These are phyloP conservation scores for Sporothrix variecibatus DNA, from an alignment of 2,329 filamentous ascomycete species.

Conservation along the genomic window DNA sequence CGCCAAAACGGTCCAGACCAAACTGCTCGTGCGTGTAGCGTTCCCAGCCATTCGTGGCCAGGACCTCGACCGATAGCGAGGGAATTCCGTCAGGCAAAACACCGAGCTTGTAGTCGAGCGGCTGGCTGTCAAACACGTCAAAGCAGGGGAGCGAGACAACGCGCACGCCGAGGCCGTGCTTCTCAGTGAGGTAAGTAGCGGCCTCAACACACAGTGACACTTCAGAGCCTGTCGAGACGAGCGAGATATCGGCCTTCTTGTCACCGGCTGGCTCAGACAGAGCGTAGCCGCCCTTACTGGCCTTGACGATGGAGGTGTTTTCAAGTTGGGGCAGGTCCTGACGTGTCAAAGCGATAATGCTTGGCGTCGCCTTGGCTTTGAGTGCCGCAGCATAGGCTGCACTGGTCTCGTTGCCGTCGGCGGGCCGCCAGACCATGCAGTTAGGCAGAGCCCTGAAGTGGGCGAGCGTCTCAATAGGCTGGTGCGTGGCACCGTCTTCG, in stretches of 20 bases:
- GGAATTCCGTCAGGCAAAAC: slow-evolving; percentile 94
- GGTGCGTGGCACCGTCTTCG: slow-evolving; percentile 97
- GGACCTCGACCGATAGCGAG: slow-evolving; percentile 89
- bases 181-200: slow-evolving; percentile 84
- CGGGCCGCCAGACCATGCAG: slow-evolving; percentile 98
- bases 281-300: slow-evolving; percentile 93
- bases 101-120: slow-evolving; percentile 90
- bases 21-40: slow-evolving; percentile 99
- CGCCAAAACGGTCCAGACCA: slow-evolving; percentile 97
- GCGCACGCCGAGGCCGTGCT: slow-evolving; percentile 82
- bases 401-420: slow-evolving; percentile 96
- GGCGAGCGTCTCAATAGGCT: slow-evolving; percentile 96
- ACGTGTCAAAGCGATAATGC: slow-evolving; percentile 90
- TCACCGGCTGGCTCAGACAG: slow-evolving; percentile 68
- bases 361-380: slow-evolving; percentile 85
- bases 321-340: slow-evolving; percentile 99
- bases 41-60: slow-evolving; percentile 98
- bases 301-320: slow-evolving; percentile 84
- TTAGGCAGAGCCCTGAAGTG: slow-evolving; percentile 99
- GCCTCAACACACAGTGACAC: slow-evolving; percentile 92
- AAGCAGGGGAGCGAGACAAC: slow-evolving; percentile 95
- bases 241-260: slow-evolving; percentile 79
- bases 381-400: slow-evolving; percentile 96
- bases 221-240: slow-evolving; percentile 95
- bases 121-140: slow-evolving; percentile 92